Conservation (phyloP, 1,284 basidiomycete genomes). For the Tilletia setariae region DNA sequence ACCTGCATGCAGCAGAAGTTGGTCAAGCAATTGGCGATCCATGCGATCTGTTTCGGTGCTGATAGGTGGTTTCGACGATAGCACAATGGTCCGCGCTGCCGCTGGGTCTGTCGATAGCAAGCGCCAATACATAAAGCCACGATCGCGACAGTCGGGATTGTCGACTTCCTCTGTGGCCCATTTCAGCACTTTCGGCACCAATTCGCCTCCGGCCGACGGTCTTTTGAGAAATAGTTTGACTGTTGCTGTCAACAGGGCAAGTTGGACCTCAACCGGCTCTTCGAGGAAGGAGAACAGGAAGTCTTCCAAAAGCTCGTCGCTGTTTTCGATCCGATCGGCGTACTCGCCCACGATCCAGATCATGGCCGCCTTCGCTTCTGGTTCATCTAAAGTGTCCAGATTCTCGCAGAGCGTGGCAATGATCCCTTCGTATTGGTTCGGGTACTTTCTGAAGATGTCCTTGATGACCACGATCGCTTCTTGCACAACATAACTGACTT, state of each 20-base stretch:
- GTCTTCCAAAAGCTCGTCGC: conserved; percentile 89
- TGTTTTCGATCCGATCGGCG: conserved; percentile 91
- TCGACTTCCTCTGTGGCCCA: conserved; percentile 97
- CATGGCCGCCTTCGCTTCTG: conserved; percentile 93
- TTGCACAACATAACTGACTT: conserved; percentile 94
- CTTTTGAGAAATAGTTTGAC: conserved; percentile 98
- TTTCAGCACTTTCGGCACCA: conserved; percentile 93
- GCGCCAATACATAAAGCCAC: conserved; percentile 99
- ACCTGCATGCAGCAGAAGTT: conserved; percentile 47
- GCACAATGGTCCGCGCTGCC: conserved; percentile 81
- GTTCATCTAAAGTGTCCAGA: conserved; percentile 86
- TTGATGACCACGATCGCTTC: conserved; percentile 96
- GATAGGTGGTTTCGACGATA: conserved; percentile 89
- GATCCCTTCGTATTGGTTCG: conserved; percentile 90
- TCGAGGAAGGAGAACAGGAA: conserved; percentile 87
- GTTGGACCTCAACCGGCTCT: conserved; percentile 90
- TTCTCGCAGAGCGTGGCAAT: conserved; percentile 89
- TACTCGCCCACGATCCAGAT: conserved; percentile 99
- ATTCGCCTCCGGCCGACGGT: conserved; percentile 77
- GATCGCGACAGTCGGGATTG: conserved; percentile 91
- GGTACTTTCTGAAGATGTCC: conserved; percentile 96
- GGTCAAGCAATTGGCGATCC: conserved; percentile 58
- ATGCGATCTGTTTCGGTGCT: conserved; percentile 97
- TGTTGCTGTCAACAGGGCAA: conserved; percentile 87
- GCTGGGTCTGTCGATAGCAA: conserved; percentile 88